Base-by-base conservation (phyloP, 345 rosid genomes). In the Gossypium bickii region DNA sequence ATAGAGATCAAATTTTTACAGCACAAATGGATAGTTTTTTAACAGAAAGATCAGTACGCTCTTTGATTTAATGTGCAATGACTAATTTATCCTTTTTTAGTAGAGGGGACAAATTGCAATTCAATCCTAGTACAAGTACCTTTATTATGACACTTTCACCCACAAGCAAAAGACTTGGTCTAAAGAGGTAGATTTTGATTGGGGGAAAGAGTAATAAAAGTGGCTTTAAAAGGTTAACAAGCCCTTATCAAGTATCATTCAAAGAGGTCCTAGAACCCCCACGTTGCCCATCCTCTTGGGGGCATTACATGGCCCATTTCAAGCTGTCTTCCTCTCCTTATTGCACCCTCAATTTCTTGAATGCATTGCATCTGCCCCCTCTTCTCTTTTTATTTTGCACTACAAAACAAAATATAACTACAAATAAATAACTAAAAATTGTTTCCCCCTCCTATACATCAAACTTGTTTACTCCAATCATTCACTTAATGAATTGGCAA, bases 281-380 rank as follows among this genome's bases (percentile, higher is more conserved):
- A 81, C 92, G 76, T 64, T 74, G 78, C 83, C 79, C 81, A 82
- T 86, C 72, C 49, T 83, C 84, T 77, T 83, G 72, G 61, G 81
- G 75, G 84, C 89, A 82, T 74, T 61, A 73, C 70, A 25, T 87
- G 90, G 82, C 82, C 95, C 93, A 83, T 82, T 83, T 82, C 76
- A 80, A 84, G 87, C 93, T 89, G 90, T 87, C 73, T 25, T 77
- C 72, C 75, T 59, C 18, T 70, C 70, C 60, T 1, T 5, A 34
- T 18, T 65, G 48, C 24, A 38, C 11, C 55, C 71, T 48, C 29
- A 69, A 64, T 76, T 87, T 85, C 79, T 45, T 78, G 83, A 82
- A 77, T 79, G 67, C 97, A 91, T 47, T 84, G 97, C 83, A 91
- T 78, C 91, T 83, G 76, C 78, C 76, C 56, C 58, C 47, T 9